These are phyloP conservation scores for Suillus cothurnatus DNA, from an alignment of 768 basidiomycete species.

Conservation along the genomic window DNA sequence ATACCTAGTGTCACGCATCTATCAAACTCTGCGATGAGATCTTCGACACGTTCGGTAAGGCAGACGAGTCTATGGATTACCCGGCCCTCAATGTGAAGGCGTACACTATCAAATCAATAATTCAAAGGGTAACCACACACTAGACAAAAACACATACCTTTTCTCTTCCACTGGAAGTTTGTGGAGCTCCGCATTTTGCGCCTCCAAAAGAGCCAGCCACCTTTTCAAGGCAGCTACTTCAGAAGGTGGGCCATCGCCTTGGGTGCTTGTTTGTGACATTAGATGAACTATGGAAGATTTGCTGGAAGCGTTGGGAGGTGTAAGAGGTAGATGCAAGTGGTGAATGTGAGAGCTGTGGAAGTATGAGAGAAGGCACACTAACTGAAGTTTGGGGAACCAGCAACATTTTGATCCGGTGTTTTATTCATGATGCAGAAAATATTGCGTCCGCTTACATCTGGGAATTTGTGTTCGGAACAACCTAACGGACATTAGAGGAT, in stretches of 20 bases:
- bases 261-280: neutral
- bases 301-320: neutral
- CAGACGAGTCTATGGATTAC: conserved; percentile 14
- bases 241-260: neutral
- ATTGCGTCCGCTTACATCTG: neutral
- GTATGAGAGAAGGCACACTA: neutral
- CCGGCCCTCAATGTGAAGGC: conserved; percentile 10
- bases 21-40: conserved; percentile 15
- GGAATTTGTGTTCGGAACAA: neutral
- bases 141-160: neutral
- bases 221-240: conserved; percentile 8
- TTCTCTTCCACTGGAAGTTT: neutral
- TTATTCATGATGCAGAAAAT: neutral
- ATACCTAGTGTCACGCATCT: conserved; percentile 2
- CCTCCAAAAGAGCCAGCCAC: conserved; percentile 10
- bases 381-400: neutral
- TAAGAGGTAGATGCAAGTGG: neutral
- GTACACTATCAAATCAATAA: neutral
- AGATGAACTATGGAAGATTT: too few relatives aligned
- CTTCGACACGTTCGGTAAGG: conserved; percentile 5
- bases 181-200: conserved; percentile 8
- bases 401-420: neutral
- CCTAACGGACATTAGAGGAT: neutral
- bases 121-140: neutral
- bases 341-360: neutral